Evolutionary conservation across 768 basidiomycete species (phyloP), one percentile per base, ranked within the genome.

Genomic region (Boletus tomentosulus): DNA sequence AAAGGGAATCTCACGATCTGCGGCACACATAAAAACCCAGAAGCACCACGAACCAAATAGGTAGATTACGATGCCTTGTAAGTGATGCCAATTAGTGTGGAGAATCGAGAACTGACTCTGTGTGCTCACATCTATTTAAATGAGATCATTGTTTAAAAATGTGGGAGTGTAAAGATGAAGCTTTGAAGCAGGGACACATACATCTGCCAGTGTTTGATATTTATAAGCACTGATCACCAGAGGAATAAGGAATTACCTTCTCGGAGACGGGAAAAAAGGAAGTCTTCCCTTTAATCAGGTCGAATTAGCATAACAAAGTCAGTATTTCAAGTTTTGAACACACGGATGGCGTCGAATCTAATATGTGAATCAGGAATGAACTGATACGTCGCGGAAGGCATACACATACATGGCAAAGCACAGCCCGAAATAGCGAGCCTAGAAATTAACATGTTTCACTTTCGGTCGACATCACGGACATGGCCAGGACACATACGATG

Each of bases 351-450:
- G 33, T 33, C 6, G 12, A 22, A 5, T 22, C 45, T 46, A 15
- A 13, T 10, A 3, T 9, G n/a, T 11, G 6, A 19, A 33, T 46
- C 31, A 46, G 45, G n/a, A 28, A 3, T 19, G 8, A 9, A 13
- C n/a, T 0, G 6, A 33, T 27, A 28, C 25, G 42, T 11, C 4
- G 4, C 33, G 19, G 15, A 30, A 33, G 4, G 16, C 3, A 24
- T 12, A 24, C 22, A 33, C 19, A 19, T 12, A n/a, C 16, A 16
- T 46, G 2, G 12, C 19, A 44, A 25, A 22, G 15, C 22, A 49
- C 13, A 53, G 52, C 7, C 52, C 52, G 16, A 16, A 34, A 42
- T 53, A 53, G 11, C 52, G 52, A 35, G 34, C 39, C 52, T 44
- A 15, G 22, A n/a, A 37, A 10, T 11, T 16, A 31, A 19, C 19